Conservation (phyloP, 768 basidiomycete genomes). For the Auriculariales sp. region DNA sequence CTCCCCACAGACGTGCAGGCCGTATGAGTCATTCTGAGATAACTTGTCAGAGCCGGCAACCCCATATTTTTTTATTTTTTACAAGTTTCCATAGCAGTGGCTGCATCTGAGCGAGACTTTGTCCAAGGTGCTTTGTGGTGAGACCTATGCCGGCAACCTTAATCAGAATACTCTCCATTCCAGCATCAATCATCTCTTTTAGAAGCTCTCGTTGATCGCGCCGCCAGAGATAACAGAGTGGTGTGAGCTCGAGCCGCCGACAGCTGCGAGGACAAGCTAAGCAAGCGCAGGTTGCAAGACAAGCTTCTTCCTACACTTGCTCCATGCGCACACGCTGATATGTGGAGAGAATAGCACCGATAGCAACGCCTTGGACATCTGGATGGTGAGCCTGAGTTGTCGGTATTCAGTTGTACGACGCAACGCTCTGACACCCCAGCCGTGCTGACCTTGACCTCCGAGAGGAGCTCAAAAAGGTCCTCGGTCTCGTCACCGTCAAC, state of each 20-base stretch:
- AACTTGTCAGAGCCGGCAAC: neutral
- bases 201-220: conserved; percentile 76
- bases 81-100: conserved; percentile 61
- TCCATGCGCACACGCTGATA: conserved; percentile 96
- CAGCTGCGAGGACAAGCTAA: conserved; percentile 35
- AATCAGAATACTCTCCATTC: conserved; percentile 73
- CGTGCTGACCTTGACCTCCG: conserved; percentile 53
- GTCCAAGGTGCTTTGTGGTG: conserved; percentile 61
- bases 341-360: conserved; percentile 93
- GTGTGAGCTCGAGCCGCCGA: conserved; percentile 59
- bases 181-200: conserved; percentile 68
- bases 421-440: neutral
- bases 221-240: conserved; percentile 90
- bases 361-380: conserved; percentile 73
- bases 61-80: too few relatives aligned
- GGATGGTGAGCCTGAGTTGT: conserved; percentile 50
- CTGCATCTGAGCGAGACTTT: conserved; percentile 58
- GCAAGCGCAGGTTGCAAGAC: conserved; percentile 1
- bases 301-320: conserved; percentile 59
- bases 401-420: neutral
- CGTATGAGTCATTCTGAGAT: conserved; percentile 60
- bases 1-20: conserved; percentile 90
- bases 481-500: conserved; percentile 88
- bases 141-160: conserved; percentile 95
- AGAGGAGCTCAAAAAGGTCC: conserved; percentile 66